Conservation (phyloP, 108 stramenopile genomes). For the Chaetoceros muelleri region DNA sequence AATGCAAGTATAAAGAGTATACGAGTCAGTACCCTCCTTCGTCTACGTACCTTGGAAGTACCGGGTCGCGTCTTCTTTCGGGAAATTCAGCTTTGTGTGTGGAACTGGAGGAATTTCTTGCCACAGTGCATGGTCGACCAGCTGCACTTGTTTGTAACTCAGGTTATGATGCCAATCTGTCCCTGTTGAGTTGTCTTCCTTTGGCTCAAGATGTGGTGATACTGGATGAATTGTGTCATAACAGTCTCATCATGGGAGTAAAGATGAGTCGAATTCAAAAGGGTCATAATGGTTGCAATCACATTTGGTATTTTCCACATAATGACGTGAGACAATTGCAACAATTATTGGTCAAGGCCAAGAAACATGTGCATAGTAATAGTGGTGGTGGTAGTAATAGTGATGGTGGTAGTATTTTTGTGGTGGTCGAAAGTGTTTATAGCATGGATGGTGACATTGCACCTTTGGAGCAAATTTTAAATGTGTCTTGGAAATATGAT, state of each 20-base stretch:
- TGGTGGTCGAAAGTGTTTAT: constrained; percentile 93
- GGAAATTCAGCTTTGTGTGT: constrained; percentile 77
- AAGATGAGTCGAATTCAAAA: constrained; percentile 40
- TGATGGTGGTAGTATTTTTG: constrained; percentile 20
- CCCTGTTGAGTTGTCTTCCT: constrained; percentile 73
- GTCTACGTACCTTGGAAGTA: constrained; percentile 48
- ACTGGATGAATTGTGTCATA: constrained; percentile 91
- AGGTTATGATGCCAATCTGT: constrained; percentile 96
- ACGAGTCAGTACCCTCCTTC: background rate
- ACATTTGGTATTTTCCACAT: constrained; percentile 47
- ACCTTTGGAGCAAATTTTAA: constrained; percentile 65
- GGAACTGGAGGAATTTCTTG: constrained; percentile 58
- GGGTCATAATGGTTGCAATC: too few species aligned
- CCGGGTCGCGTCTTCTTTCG: constrained; percentile 88
- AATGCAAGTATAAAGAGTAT: constrained; percentile 22
- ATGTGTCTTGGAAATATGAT: constrained; percentile 39
- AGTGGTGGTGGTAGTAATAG: background rate
- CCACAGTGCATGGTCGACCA: constrained; percentile 57
- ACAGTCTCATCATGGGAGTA: constrained; percentile 83
- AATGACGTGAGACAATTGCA: constrained; percentile 67
- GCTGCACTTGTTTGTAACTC: constrained; percentile 86
- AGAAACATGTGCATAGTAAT: constrained; percentile 2
- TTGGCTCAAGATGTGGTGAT: constrained; percentile 44
- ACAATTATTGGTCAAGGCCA: constrained; percentile 26
- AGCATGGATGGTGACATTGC: constrained; percentile 97